phyloP scores from a whole-genome alignment of 768 basidiomycete species.

The Mycena metata region DNA sequence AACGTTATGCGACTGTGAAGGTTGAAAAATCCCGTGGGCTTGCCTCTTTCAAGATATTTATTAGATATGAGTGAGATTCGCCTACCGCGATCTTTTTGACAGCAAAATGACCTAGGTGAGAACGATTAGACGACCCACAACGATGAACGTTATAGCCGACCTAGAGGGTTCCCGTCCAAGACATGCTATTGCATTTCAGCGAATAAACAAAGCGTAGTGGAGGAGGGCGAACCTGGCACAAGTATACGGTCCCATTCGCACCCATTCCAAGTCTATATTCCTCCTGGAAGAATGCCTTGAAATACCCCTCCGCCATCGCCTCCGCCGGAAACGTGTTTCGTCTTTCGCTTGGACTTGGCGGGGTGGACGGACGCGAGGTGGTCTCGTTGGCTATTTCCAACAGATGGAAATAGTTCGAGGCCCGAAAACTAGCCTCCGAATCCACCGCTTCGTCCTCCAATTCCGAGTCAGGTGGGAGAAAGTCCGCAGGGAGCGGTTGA shows the following conservation, averaged over 20 bases:
- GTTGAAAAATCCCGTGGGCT: slow-evolving; percentile 24
- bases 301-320: slow-evolving; percentile 92
- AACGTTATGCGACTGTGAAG: neutral
- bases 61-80: slow-evolving; percentile 86
- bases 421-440: slow-evolving; percentile 65
- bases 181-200: slow-evolving; percentile 68
- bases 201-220: neutral
- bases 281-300: slow-evolving; percentile 92
- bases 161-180: slow-evolving; percentile 88
- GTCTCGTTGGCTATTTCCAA: slow-evolving; percentile 80
- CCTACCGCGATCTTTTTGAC: slow-evolving; percentile 98
- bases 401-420: slow-evolving; percentile 85
- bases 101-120: slow-evolving; percentile 79
- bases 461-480: slow-evolving; percentile 46
- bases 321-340: slow-evolving; percentile 69
- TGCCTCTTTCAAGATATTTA: slow-evolving; percentile 85
- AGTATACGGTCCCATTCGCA: slow-evolving; percentile 90
- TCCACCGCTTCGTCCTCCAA: slow-evolving; percentile 48
- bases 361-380: slow-evolving; percentile 65
- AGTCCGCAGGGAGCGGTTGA: slow-evolving; percentile 65
- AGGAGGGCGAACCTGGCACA: slow-evolving; percentile 77
- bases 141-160: slow-evolving; percentile 51
- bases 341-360: slow-evolving; percentile 50
- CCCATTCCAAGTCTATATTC: slow-evolving; percentile 94
- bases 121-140: slow-evolving; percentile 16